A percentile compares a stretch with the other conserved stretches of the same genome.
phyloP scores from a whole-genome alignment of 2,329 filamentous ascomycete species.

The Aaosphaeria pasadenensis region DNA sequence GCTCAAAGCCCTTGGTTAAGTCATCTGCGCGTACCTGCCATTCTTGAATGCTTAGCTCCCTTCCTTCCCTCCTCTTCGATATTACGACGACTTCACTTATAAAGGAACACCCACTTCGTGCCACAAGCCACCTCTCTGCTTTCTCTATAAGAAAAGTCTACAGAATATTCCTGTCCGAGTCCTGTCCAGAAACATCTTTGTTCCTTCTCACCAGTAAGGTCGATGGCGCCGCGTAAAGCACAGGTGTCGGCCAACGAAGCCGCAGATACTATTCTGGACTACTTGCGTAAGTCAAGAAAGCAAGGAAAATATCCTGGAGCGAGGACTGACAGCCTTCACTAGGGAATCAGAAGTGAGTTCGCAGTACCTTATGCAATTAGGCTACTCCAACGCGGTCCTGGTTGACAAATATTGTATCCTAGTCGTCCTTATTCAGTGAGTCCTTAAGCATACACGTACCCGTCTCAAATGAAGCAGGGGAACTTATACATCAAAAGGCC shows the following conservation, averaged over 20 bases:
- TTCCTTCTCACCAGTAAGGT: too few species aligned
- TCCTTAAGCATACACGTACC: neutral
- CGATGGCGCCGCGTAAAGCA: conserved; percentile 39
- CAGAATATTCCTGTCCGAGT: too few species aligned
- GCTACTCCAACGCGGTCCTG: neutral
- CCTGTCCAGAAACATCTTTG: too few species aligned
- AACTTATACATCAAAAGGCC: conserved; percentile 28
- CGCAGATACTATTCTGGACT: conserved; percentile 46
- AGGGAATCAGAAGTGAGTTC: conserved; percentile 50
- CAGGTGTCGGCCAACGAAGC: conserved; percentile 34
- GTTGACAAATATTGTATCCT: neutral
- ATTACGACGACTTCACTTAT: too few species aligned
- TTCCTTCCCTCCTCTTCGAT: too few species aligned
- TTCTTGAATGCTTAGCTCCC: too few species aligned
- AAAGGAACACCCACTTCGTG: too few species aligned
- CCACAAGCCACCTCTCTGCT: too few species aligned
- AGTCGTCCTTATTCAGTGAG: conserved; percentile 55
- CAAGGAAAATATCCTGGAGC: neutral
- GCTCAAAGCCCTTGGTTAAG: too few species aligned
- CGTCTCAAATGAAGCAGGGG: conserved; percentile 2
- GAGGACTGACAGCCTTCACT: neutral
- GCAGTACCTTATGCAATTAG: neutral
- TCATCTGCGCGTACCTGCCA: too few species aligned
- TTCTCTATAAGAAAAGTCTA: too few species aligned
- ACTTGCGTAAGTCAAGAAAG: conserved; percentile 41